These are phyloP conservation scores for Nidula microcarpa DNA, from an alignment of 768 basidiomycete genomes.

Conservation along the genomic window DNA sequence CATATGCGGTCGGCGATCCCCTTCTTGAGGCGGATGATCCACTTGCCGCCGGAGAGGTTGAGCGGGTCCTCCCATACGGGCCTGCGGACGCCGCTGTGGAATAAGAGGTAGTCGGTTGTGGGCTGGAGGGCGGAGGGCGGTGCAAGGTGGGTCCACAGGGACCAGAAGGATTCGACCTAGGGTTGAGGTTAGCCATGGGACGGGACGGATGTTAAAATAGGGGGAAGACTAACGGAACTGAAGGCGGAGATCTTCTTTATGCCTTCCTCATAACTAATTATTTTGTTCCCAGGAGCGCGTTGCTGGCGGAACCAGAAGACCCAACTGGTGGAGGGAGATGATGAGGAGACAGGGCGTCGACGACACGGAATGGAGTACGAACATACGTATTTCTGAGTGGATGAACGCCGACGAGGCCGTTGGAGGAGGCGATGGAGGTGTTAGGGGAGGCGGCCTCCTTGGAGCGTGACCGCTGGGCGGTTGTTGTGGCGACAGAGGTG, in stretches of 20 bases:
- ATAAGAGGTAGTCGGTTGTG: conserved; percentile 93
- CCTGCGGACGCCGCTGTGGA: conserved; percentile 79
- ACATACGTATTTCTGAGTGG: conserved; percentile 88
- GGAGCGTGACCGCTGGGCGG: conserved; percentile 37
- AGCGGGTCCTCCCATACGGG: conserved; percentile 97
- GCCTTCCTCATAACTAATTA: conserved; percentile 89
- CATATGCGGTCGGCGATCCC: conserved; percentile 87
- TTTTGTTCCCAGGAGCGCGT: conserved; percentile 85
- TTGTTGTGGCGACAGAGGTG: conserved; percentile 24
- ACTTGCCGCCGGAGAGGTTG: conserved; percentile 86
- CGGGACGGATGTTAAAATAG: not conserved
- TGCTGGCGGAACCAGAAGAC: conserved; percentile 92
- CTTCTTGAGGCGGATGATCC: conserved; percentile 91
- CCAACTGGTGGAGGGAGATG: conserved; percentile 52
- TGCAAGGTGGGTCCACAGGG: conserved; percentile 87
- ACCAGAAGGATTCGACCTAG: conserved; percentile 94
- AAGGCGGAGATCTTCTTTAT: conserved; percentile 92
- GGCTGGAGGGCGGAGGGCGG: conserved; percentile 81
- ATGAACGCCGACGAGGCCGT: conserved; percentile 44
- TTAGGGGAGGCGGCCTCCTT: conserved; percentile 38
- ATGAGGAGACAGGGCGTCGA: conserved; percentile 13
- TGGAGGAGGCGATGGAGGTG: conserved; percentile 25
- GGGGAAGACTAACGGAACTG: conserved; percentile 59
- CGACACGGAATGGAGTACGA: conserved; percentile 39
- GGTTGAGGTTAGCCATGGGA: conserved; percentile 5